Evolutionary conservation across 345 rosid genomes (phyloP).

Genomic region (Gossypium ekmanianum): DNA sequence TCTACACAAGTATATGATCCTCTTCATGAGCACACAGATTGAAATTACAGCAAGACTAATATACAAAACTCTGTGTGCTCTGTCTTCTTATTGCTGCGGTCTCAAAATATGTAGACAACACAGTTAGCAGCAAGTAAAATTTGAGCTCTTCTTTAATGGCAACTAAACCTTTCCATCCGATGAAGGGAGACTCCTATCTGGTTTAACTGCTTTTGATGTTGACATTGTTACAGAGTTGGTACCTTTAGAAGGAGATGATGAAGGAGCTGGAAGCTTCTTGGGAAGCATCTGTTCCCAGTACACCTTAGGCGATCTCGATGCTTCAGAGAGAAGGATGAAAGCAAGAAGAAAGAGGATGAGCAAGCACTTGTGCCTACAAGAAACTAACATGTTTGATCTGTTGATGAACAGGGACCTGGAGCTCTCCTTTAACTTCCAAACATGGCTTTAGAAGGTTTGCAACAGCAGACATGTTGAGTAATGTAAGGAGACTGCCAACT

Average conservation of each 20-base stretch:
- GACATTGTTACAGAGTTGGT: conserved; percentile 61
- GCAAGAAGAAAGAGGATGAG: conserved; percentile 33
- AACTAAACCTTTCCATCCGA: conserved; percentile 55
- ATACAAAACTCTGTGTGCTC: conserved; percentile 23
- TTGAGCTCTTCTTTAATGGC: conserved; percentile 13
- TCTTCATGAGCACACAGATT: background rate
- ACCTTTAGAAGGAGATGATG: conserved; percentile 86
- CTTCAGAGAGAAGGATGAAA: conserved; percentile 43
- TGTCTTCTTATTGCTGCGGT: conserved; percentile 1
- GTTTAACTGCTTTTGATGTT: conserved; percentile 31
- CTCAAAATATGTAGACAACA: conserved; percentile 10
- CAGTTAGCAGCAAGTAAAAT: conserved; percentile 20
- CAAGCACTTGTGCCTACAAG: conserved; percentile 40
- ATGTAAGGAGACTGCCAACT: conserved; percentile 58
- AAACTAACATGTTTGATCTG: conserved; percentile 30
- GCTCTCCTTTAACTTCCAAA: conserved; percentile 26
- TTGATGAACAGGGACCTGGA: conserved; percentile 23
- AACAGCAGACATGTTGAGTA: conserved; percentile 61
- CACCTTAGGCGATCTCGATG: conserved; percentile 57
- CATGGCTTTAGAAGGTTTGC: conserved; percentile 38
- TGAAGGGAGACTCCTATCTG: conserved; percentile 34
- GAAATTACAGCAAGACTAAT: background rate
- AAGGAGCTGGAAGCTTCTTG: conserved; percentile 68
- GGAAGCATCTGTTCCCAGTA: conserved; percentile 85
- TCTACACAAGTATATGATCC: background rate